Conservation (phyloP, 371 early-diverging fungal species). For the Haplosporangium sp. region DNA sequence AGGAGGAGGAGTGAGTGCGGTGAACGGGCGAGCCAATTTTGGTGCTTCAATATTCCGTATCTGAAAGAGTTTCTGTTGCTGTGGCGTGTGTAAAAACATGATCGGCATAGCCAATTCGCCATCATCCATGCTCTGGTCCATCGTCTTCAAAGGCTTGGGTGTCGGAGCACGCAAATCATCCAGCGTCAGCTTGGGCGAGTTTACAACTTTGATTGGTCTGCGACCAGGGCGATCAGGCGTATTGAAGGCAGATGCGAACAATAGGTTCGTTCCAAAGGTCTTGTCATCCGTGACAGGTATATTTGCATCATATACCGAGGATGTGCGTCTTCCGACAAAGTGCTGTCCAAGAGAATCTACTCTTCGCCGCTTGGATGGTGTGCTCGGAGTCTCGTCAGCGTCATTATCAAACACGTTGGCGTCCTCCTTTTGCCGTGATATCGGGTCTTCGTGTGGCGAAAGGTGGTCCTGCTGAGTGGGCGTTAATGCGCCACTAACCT, state of each 20-base stretch:
- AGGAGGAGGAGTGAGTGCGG: constrained; percentile 16
- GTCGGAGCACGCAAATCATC: constrained; percentile 46
- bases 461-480: neutral
- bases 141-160: constrained; percentile 32
- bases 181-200: constrained; percentile 37
- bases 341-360: neutral
- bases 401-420: constrained; percentile 15
- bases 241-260: neutral
- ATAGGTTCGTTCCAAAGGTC: neutral
- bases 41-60: constrained; percentile 1
- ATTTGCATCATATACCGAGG: constrained; percentile 9
- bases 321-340: constrained; percentile 3
- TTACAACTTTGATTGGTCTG: neutral
- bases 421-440: constrained; percentile 5
- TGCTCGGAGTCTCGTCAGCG: constrained; percentile 16
- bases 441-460: neutral
- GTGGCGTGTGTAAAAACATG: constrained; percentile 50
- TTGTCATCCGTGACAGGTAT: constrained; percentile 6
- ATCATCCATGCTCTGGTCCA: neutral
- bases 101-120: constrained; percentile 22
- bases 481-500: neutral
- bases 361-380: constrained; percentile 36
- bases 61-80: constrained; percentile 31
- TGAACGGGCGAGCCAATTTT: constrained; percentile 11
- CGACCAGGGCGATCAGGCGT: neutral